Evolutionary conservation across 2,329 filamentous ascomycete species (phyloP).

Genomic region (Ascochyta lentis): DNA sequence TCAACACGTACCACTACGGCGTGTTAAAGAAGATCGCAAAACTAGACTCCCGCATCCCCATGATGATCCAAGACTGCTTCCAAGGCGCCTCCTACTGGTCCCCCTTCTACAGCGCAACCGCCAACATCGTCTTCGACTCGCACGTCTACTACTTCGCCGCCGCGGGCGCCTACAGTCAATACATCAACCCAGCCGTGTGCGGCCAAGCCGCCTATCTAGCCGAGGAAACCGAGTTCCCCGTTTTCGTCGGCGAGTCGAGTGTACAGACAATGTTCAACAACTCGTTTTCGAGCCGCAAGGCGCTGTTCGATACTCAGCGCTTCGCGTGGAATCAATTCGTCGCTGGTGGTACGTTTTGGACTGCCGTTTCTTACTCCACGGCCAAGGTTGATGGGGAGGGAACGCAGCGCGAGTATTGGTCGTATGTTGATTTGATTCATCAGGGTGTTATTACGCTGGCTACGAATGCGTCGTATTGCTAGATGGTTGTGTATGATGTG

Average conservation of each 20-base stretch:
- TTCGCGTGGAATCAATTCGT: conserved; percentile 16
- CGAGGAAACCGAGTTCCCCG: conserved; percentile 8
- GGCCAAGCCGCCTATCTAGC: neutral
- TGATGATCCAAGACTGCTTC: conserved; percentile 25
- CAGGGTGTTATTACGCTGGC: conserved; percentile 10
- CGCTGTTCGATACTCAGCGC: conserved; percentile 8
- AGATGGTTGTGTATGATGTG: neutral
- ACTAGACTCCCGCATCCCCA: conserved; percentile 16
- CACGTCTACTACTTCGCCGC: conserved; percentile 13
- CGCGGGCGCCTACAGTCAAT: conserved; percentile 1
- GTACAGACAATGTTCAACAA: conserved; percentile 18
- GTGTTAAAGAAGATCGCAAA: conserved; percentile 24
- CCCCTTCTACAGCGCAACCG: neutral
- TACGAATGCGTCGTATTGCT: conserved; percentile 11
- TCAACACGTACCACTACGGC: conserved; percentile 40
- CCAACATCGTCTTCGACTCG: conserved; percentile 13
- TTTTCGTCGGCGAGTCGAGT: conserved; percentile 17
- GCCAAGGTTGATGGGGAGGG: conserved; percentile 16
- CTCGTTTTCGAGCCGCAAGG: conserved; percentile 2
- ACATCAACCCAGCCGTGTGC: conserved; percentile 5
- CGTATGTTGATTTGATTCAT: conserved; percentile 15
- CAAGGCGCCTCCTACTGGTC: conserved; percentile 24
- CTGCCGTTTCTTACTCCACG: neutral
- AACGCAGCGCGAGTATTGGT: conserved; percentile 19
- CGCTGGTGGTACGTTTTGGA: conserved; percentile 11